Base-by-base conservation (phyloP, 176 grass and related monocot species). In the Paspalum notatum region DNA sequence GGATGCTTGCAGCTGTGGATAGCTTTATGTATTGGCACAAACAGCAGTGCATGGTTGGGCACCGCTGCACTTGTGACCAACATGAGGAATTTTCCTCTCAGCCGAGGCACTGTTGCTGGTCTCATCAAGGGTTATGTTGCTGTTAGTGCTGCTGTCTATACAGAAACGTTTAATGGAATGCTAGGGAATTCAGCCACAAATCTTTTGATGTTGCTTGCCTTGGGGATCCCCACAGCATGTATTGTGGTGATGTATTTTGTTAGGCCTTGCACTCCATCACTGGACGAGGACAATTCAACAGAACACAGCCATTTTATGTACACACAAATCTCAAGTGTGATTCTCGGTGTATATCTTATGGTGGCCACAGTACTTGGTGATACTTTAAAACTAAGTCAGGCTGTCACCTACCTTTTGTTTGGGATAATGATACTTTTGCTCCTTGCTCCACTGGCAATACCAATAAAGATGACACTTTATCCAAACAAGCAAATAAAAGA, bases 51-150 rank as follows among this genome's bases (percentile, higher is more conserved):
- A 78, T 98, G 96, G 96, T 79, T 95, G 64, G 90, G 88, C 52
- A 98, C 96, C 22, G 92, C 85, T 4, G 90, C 87, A 3, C 86
- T 98, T 64, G 96, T 98, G 65, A 98, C 92, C 79, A 98, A 98
- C 84, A 95, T 98, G 92, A 88, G 88, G 64, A 98, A 98, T 60
- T 98, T 98, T 37, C 96, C 96, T 60, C 87, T 95, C 27, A 98
- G 88, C 27, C 86, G 96, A 64, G 96, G 96, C 56, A 93, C 90
- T 42, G 92, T 98, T 77, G 90, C 96, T 49, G 92, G 96, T 71
- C 87, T 98, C 57, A 85, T 98, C 72, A 98, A 98, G 78, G 96
- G 96, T 57, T 98, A 93, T 87, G 88, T 94, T 67, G 92, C 88
- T 27, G 84, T 98, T 75, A 95, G 96, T 86, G 88, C 88, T 65